A percentile compares a stretch with the other conserved stretches of the same genome.
Evolutionary conservation across 345 rosid species (phyloP).

Genomic region (Eucalyptus melliodora): DNA sequence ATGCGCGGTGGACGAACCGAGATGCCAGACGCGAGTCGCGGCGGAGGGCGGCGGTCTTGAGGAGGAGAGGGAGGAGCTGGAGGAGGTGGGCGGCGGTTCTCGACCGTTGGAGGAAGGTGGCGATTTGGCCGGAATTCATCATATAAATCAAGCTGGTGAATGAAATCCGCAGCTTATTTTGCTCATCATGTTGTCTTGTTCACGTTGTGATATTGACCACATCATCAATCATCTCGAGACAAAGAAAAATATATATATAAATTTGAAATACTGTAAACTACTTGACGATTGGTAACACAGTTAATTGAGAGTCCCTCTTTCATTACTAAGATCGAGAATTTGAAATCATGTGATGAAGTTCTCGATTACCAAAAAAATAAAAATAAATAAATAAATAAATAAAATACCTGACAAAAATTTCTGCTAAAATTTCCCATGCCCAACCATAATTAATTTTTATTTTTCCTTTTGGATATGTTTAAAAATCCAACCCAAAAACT

Average conservation of each 20-base stretch:
- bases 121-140: conserved; percentile 11
- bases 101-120: conserved; percentile 1
- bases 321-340: too few species aligned
- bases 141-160: background rate
- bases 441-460: background rate
- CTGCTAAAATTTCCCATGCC: background rate
- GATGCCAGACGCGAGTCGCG: background rate
- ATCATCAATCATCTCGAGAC: background rate
- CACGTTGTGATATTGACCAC: background rate
- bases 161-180: background rate
- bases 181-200: background rate
- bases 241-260: background rate
- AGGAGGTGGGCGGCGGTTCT: conserved; percentile 1
- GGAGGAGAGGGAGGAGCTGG: conserved; percentile 8
- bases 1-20: conserved; percentile 1
- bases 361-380: too few species aligned
- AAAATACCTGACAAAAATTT: background rate
- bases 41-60: conserved; percentile 4
- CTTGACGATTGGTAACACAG: too few species aligned
- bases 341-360: too few species aligned
- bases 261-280: background rate
- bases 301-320: accelerated
- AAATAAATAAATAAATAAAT: too few species aligned
- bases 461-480: background rate
- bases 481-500: background rate